Evolutionary conservation across 352 stramenopile species (phyloP).

Genomic region (Phytophthora fragariaefolia): DNA sequence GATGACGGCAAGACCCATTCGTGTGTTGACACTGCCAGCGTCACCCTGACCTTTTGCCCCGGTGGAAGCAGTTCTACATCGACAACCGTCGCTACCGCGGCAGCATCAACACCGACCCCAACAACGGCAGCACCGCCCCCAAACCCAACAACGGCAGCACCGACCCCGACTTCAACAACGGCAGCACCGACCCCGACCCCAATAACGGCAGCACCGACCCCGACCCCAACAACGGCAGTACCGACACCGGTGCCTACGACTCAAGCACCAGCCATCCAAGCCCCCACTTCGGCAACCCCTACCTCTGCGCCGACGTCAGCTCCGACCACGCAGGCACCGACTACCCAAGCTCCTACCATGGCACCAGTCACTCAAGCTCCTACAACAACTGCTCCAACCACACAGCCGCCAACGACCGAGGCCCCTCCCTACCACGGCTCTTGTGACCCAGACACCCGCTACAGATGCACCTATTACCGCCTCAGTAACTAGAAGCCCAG

Average conservation of each 20-base stretch:
- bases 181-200: background rate
- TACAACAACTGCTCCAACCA: background rate
- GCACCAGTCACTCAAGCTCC: background rate
- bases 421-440: background rate
- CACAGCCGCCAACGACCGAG: background rate
- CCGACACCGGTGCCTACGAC: constrained; percentile 22
- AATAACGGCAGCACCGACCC: background rate
- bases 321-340: too few relatives aligned
- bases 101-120: constrained; percentile 5
- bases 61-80: constrained; percentile 37
- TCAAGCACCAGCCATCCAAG: background rate
- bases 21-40: constrained; percentile 42
- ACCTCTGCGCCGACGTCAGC: too few relatives aligned
- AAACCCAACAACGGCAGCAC: constrained; percentile 17
- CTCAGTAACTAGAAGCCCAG: background rate
- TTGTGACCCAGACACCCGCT: background rate
- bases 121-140: background rate
- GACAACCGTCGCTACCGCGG: constrained; percentile 1
- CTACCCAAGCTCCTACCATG: constrained; percentile 27
- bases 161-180: background rate
- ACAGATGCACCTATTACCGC: background rate
- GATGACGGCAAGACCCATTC: constrained; percentile 64
- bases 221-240: constrained; percentile 8
- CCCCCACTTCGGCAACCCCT: too few relatives aligned
- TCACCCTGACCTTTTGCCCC: constrained; percentile 64